phyloP scores from a whole-genome alignment of 1,284 basidiomycete species.

The Ustilago curta region DNA sequence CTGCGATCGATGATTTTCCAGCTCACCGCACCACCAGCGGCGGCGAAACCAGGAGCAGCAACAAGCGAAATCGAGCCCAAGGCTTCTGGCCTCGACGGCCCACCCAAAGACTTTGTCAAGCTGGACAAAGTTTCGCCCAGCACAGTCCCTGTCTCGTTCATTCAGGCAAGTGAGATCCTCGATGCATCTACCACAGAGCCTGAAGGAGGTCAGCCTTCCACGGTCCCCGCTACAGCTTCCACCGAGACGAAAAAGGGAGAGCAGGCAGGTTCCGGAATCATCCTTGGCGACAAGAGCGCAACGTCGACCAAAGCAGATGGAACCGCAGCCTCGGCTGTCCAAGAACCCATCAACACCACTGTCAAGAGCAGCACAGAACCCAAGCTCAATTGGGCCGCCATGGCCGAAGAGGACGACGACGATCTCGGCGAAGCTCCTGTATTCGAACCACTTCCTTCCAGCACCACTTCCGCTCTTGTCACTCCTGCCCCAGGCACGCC shows the following conservation, averaged over 20 bases:
- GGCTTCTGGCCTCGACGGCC: slow-evolving; percentile 21
- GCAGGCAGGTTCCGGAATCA: slow-evolving; percentile 24
- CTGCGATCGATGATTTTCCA: slow-evolving; percentile 41
- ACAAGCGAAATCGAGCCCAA: slow-evolving; percentile 1
- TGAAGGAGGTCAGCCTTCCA: slow-evolving; percentile 28
- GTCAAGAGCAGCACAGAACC: slow-evolving; percentile 17
- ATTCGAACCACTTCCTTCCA: slow-evolving; percentile 34
- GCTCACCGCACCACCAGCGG: slow-evolving; percentile 45
- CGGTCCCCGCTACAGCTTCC: slow-evolving; percentile 17
- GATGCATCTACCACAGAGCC: slow-evolving; percentile 28
- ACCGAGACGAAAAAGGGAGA: slow-evolving; percentile 23
- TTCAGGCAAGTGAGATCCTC: slow-evolving; percentile 44
- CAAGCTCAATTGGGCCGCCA: slow-evolving; percentile 51
- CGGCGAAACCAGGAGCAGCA: slow-evolving; percentile 12
- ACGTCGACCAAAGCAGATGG: slow-evolving; percentile 27
- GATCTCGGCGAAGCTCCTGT: slow-evolving; percentile 48
- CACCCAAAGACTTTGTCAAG: slow-evolving; percentile 24
- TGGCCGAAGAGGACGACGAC: slow-evolving; percentile 50
- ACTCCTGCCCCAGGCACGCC: slow-evolving; percentile 35
- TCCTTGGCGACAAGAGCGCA: slow-evolving; percentile 16
- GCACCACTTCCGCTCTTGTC: slow-evolving; percentile 33
- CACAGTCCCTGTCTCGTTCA: slow-evolving; percentile 41
- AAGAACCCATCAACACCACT: slow-evolving; percentile 36
- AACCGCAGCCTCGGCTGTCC: slow-evolving; percentile 23
- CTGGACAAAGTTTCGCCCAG: slow-evolving; percentile 9